Evolutionary conservation across 2,329 filamentous ascomycete species (phyloP).

Genomic region (Aspergillus udagawae): DNA sequence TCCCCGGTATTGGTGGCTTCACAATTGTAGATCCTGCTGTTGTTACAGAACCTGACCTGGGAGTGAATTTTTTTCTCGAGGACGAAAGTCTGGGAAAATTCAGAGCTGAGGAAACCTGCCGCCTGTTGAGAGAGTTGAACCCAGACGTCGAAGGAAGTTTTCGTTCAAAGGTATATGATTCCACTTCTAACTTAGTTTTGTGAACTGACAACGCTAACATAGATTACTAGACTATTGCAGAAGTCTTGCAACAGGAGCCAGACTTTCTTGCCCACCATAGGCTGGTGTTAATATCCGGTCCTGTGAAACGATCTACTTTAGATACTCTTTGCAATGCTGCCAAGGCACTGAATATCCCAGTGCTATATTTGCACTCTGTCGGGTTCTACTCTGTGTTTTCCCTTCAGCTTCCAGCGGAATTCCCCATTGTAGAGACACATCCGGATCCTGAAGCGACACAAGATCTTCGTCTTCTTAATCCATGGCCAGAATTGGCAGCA

Average conservation of each 20-base stretch:
- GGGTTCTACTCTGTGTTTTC: slow-evolving; percentile 91
- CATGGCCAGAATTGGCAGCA: slow-evolving; percentile 75
- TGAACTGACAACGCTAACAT: slow-evolving; percentile 5
- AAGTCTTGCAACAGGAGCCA: slow-evolving; percentile 33
- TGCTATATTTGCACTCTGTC: slow-evolving; percentile 79
- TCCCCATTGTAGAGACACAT: slow-evolving; percentile 93
- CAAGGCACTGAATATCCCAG: slow-evolving; percentile 60
- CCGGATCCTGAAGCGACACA: slow-evolving; percentile 80
- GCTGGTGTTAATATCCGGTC: slow-evolving; percentile 59
- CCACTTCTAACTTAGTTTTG: not conserved
- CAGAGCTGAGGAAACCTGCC: slow-evolving; percentile 72
- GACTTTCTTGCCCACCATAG: slow-evolving; percentile 49
- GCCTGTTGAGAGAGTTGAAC: slow-evolving; percentile 80
- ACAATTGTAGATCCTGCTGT: slow-evolving; percentile 78
- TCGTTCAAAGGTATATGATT: slow-evolving; percentile 49
- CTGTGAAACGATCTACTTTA: slow-evolving; percentile 53
- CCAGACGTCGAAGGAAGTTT: slow-evolving; percentile 82
- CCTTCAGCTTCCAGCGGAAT: slow-evolving; percentile 70
- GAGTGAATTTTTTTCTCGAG: slow-evolving; percentile 95
- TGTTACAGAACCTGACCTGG: slow-evolving; percentile 79
- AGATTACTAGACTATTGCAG: slow-evolving; percentile 29
- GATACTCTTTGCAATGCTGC: slow-evolving; percentile 49
- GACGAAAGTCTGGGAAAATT: slow-evolving; percentile 70
- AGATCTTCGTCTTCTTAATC: slow-evolving; percentile 76
- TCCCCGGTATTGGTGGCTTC: slow-evolving; percentile 87